Evolutionary conservation across 2,329 filamentous ascomycete genomes (phyloP).

Genomic region (Verticillium alfalfae): DNA sequence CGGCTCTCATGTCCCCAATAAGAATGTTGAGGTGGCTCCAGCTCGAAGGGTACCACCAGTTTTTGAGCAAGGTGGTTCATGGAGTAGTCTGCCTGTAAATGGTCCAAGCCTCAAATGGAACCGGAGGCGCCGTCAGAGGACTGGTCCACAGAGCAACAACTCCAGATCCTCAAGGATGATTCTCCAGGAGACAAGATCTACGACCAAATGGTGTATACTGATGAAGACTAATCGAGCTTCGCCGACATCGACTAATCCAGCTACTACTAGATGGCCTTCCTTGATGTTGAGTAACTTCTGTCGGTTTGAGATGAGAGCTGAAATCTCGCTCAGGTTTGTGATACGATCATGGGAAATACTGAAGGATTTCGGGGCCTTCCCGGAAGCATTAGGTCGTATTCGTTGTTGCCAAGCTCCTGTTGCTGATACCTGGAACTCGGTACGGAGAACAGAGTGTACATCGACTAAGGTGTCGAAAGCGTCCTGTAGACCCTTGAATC

Average conservation of each 20-base stretch:
- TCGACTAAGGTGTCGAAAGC: slow-evolving; percentile 2
- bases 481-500: background rate
- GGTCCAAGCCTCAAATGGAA: slow-evolving; percentile 20
- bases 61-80: too few relatives aligned
- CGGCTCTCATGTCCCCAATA: too few relatives aligned
- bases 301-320: slow-evolving; percentile 1
- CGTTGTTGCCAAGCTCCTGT: too few relatives aligned
- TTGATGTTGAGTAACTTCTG: slow-evolving; percentile 1
- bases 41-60: too few relatives aligned
- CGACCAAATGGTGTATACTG: slow-evolving; percentile 27
- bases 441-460: slow-evolving; percentile 6
- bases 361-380: too few relatives aligned
- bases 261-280: slow-evolving; percentile 12
- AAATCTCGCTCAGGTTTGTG: background rate
- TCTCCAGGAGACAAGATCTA: slow-evolving; percentile 41
- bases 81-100: too few relatives aligned
- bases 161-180: slow-evolving; percentile 37
- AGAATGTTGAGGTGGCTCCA: too few relatives aligned
- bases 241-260: slow-evolving; percentile 8
- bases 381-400: too few relatives aligned
- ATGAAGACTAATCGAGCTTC: slow-evolving; percentile 20
- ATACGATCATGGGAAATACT: background rate
- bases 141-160: slow-evolving; percentile 18
- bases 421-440: too few relatives aligned
- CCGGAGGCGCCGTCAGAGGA: background rate